These are phyloP conservation scores for Lithospermum erythrorhizon DNA, from an alignment of 257 asterid species.

Conservation along the genomic window DNA sequence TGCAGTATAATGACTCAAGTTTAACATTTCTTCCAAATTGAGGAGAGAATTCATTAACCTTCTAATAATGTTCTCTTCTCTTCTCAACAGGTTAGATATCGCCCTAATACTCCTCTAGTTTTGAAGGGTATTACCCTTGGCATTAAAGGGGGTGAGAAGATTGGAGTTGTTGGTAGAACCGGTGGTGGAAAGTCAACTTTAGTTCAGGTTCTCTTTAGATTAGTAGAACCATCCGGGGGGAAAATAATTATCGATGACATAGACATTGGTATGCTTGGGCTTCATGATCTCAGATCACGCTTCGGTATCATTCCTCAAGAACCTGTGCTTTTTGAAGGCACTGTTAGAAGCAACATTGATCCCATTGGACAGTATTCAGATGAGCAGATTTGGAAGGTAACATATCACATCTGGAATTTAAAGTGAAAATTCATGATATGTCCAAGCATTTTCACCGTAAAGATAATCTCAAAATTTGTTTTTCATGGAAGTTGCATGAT, in stretches of 20 bases:
- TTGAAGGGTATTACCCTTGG: constrained; percentile 67
- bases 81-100: constrained; percentile 64
- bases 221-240: constrained; percentile 94
- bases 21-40: too few species aligned
- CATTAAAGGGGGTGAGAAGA: constrained; percentile 89
- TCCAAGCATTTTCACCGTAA: neutral
- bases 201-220: constrained; percentile 79
- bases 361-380: constrained; percentile 75
- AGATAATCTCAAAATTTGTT: neutral
- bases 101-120: constrained; percentile 81
- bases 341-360: constrained; percentile 90
- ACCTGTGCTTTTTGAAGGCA: constrained; percentile 95
- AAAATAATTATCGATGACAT: constrained; percentile 62
- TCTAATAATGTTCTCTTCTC: neutral
- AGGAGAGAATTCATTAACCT: neutral
- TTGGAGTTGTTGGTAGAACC: constrained; percentile 93
- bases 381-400: constrained; percentile 92
- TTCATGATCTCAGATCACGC: constrained; percentile 90
- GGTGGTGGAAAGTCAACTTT: constrained; percentile 97
- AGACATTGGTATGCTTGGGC: constrained; percentile 64
- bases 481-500: neutral
- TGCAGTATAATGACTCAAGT: too few species aligned
- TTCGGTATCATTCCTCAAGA: constrained; percentile 98
- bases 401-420: neutral
- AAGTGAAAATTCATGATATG: too few species aligned